phyloP scores from a whole-genome alignment of 441 rosid species.

The Rhodomyrtus psidioides region DNA sequence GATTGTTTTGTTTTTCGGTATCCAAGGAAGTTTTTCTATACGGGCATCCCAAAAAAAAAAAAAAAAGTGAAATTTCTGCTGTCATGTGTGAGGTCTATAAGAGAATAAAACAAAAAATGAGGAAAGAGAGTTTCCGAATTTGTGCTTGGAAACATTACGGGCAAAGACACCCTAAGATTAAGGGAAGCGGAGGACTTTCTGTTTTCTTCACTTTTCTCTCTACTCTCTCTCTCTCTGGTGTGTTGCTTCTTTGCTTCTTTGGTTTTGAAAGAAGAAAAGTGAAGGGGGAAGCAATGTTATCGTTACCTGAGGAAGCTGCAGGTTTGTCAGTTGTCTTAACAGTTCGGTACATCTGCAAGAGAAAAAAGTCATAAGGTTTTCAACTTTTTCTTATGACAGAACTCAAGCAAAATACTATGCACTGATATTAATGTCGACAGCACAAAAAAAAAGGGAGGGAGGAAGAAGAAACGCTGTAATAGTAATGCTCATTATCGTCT shows the following conservation, averaged over 20 bases:
- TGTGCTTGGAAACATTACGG: not conserved
- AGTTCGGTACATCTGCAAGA: slow-evolving; percentile 83
- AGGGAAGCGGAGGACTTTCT: not conserved
- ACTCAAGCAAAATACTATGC: not conserved
- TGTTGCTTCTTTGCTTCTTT: not conserved
- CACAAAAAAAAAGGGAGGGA: not conserved
- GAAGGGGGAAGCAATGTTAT: not conserved
- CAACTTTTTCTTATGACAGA: not conserved
- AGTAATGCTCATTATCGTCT: not conserved
- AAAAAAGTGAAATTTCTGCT: not conserved
- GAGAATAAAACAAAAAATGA: not conserved
- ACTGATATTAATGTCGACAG: not conserved
- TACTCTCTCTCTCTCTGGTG: not conserved
- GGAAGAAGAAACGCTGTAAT: not conserved
- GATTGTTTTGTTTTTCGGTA: not conserved
- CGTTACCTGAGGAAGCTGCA: slow-evolving; percentile 72
- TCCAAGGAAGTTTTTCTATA: not conserved
- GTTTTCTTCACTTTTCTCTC: not conserved
- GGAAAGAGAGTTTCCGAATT: not conserved
- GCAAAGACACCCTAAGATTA: not conserved
- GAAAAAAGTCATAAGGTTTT: not conserved
- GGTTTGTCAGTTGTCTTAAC: slow-evolving; percentile 90
- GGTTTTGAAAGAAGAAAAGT: not conserved
- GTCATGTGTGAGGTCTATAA: not conserved
- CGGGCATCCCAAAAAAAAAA: not conserved